phyloP scores from a whole-genome alignment of 2,329 filamentous ascomycete species.

The Aspergillus ochraceus region DNA sequence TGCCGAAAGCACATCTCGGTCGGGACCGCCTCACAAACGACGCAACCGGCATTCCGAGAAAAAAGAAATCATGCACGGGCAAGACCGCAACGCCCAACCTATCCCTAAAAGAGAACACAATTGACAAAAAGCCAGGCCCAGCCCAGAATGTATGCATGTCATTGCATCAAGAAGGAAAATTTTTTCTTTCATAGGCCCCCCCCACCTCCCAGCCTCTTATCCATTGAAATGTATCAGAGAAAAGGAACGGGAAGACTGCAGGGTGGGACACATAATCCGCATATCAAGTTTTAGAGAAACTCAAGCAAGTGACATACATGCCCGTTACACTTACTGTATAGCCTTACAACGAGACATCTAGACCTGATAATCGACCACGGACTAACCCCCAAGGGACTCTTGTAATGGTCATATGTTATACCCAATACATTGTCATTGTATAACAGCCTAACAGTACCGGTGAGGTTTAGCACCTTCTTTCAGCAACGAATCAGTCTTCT shows the following conservation, averaged over 20 bases:
- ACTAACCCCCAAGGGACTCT: no score
- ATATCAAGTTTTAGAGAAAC: not conserved
- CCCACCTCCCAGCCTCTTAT: not conserved
- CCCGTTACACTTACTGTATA: no score
- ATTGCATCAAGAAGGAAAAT: not conserved
- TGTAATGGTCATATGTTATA: not conserved
- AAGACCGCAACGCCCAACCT: not conserved
- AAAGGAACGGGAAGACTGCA: not conserved
- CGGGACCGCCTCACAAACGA: not conserved
- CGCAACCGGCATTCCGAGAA: not conserved
- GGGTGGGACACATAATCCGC: no score
- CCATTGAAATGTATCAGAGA: not conserved
- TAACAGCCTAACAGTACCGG: slow-evolving; percentile 12
- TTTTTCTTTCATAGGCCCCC: not conserved
- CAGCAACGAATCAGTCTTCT: slow-evolving; percentile 12
- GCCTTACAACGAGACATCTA: no score
- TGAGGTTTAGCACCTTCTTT: slow-evolving; percentile 3
- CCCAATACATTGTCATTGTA: slow-evolving; percentile 11
- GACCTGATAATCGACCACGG: no score
- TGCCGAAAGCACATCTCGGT: not conserved
- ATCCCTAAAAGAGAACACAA: no score
- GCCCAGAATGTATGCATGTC: not conserved
- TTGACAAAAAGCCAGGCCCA: not conserved
- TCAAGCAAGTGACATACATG: not conserved
- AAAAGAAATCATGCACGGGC: not conserved